Base-by-base conservation (phyloP, 1,284 basidiomycete species). In the Termitomyces sp. region DNA sequence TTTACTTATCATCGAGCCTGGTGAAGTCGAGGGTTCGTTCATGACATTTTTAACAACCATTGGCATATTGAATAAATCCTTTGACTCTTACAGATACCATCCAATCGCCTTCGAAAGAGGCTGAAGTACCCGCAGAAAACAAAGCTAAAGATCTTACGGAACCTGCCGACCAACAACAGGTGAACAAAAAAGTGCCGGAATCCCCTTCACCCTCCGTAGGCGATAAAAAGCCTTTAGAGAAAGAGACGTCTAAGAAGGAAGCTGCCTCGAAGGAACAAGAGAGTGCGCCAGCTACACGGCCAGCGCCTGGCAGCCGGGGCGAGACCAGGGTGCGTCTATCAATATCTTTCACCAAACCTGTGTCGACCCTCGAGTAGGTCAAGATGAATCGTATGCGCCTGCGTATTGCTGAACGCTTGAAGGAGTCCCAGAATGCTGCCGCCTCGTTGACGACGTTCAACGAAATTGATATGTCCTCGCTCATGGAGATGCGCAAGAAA, bases 381-480 rank as follows among this genome's bases (percentile, higher is more conserved):
- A 97, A 97, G 80, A 97, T 98, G 94, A 94, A 84, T 71, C 88
- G 94, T 54, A 99, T 99, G 97, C 92, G 96, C 58, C 80, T 91
- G 64, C 91, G 96, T 60, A 99, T 99, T 67, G 92, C 96, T 47
- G 94, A 97, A 75, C 92, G 96, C 56, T 83, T 99, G 69, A 99
- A 99, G 80, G 91, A 98, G 71, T 97, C 95, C 41, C 96, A 99
- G 74, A 98, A 98, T 73, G 85, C 94, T 12, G 97, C 96, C 9
- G 96, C 96, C 45, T 94, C 94, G 56, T 76, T 99, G 61, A 99
- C 97, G 51, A 99, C 96, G 43, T 99, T 99, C 83, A 98, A 99
- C 78, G 96, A 99, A 77, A 94, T 99, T 69, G 96, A 99, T 79
- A 99, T 99, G 96, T 94, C 92, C 44, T 88, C 88, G 45, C 76